Conservation (phyloP, 164 flowering plant species). For the Magnolia officinalis region DNA sequence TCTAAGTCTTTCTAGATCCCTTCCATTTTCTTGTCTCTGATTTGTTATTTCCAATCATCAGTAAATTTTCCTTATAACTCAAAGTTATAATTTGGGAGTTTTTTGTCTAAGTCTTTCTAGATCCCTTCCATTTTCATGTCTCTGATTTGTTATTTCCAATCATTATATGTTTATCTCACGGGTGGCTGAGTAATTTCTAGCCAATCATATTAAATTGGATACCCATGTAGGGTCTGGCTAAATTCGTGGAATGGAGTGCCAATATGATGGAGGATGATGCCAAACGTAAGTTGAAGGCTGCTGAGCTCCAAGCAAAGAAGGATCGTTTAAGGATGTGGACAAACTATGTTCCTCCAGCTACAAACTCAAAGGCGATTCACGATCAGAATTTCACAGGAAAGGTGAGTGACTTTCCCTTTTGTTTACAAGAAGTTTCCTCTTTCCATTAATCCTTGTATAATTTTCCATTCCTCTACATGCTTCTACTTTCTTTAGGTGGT, state of each 20-base stretch:
- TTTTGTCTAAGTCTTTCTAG: background rate
- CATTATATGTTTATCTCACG: background rate
- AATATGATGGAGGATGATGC: slow-evolving; percentile 92
- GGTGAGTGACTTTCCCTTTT: slow-evolving; percentile 30
- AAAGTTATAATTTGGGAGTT: background rate
- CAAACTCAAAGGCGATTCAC: slow-evolving; percentile 94
- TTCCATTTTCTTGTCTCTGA: background rate
- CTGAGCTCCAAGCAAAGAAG: slow-evolving; percentile 92
- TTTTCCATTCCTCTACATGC: background rate
- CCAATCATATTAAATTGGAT: background rate
- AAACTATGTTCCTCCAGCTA: slow-evolving; percentile 77
- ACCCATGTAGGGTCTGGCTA: slow-evolving; percentile 71
- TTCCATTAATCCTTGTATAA: background rate
- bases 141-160: background rate
- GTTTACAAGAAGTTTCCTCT: background rate
- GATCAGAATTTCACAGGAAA: slow-evolving; percentile 93
- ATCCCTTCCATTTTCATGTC: background rate
- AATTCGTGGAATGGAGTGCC: slow-evolving; percentile 98
- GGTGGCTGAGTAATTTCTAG: background rate
- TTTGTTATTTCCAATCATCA: background rate
- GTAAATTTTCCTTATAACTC: too few species aligned
- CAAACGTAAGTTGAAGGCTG: slow-evolving; percentile 58
- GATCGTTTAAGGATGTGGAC: slow-evolving; percentile 71
- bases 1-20: background rate
- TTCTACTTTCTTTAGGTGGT: slow-evolving; percentile 60